phyloP scores from a whole-genome alignment of 768 basidiomycete species.

The Pholiota microspora region DNA sequence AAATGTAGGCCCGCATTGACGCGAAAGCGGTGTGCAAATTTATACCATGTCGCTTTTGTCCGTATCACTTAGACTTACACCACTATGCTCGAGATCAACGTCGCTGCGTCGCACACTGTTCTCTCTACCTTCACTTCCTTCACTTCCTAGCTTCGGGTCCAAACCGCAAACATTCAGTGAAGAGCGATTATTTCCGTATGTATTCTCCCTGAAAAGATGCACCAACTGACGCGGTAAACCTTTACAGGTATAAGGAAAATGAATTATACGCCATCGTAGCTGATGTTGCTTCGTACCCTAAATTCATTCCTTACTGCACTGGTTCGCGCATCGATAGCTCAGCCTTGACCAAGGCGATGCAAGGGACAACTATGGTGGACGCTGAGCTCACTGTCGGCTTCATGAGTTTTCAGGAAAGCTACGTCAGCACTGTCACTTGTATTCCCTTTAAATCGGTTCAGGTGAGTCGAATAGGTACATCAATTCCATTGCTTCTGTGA shows the following conservation, averaged over 20 bases:
- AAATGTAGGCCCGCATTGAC: neutral
- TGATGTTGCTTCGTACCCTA: constrained; percentile 81
- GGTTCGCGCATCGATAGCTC: constrained; percentile 60
- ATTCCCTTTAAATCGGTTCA: constrained; percentile 75
- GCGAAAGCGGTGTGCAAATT: neutral
- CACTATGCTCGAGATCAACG: neutral
- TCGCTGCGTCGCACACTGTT: constrained; percentile 36
- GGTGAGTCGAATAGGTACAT: constrained; percentile 42
- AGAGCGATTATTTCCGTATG: constrained; percentile 85
- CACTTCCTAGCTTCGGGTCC: constrained; percentile 39
- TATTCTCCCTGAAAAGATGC: constrained; percentile 17
- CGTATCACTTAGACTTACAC: constrained; percentile 8
- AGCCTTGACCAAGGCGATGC: constrained; percentile 22
- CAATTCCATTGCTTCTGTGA: neutral
- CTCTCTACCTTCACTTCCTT: constrained; percentile 49
- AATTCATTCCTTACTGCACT: constrained; percentile 89
- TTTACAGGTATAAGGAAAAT: constrained; percentile 64
- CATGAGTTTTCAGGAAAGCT: constrained; percentile 82
- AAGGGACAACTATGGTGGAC: constrained; percentile 52
- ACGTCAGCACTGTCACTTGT: constrained; percentile 82
- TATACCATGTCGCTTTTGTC: constrained; percentile 15
- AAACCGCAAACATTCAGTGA: constrained; percentile 73
- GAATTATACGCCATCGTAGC: constrained; percentile 87
- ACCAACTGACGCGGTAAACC: constrained; percentile 2
- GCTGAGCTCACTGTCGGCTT: constrained; percentile 91